Evolutionary conservation across 2,329 filamentous ascomycete species (phyloP).

Genomic region (Colletotrichum sansevieriae): DNA sequence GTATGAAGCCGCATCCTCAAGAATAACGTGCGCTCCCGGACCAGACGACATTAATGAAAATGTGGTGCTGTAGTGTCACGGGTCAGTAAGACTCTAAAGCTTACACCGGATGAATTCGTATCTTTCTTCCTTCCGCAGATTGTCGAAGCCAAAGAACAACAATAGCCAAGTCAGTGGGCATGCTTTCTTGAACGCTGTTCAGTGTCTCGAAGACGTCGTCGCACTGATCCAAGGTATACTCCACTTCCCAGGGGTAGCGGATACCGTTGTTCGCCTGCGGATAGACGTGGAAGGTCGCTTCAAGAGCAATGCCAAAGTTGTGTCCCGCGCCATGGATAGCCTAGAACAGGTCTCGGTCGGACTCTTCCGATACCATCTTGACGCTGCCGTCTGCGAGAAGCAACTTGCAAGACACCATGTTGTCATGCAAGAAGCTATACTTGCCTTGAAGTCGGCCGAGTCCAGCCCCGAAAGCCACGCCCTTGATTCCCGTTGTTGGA

Average conservation of each 20-base stretch:
- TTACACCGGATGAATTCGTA: constrained; percentile 44
- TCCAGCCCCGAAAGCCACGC: constrained; percentile 49
- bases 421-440: constrained; percentile 47
- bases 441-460: constrained; percentile 47
- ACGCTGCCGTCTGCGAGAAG: constrained; percentile 46
- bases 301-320: constrained; percentile 64
- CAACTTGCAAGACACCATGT: constrained; percentile 49
- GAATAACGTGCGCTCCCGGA: constrained; percentile 51
- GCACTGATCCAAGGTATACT: constrained; percentile 47
- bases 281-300: constrained; percentile 57
- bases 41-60: constrained; percentile 34
- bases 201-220: constrained; percentile 51
- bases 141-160: constrained; percentile 51
- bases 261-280: constrained; percentile 47
- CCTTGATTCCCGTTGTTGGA: constrained; percentile 47
- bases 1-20: constrained; percentile 47
- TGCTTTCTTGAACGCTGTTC: constrained; percentile 46
- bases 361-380: constrained; percentile 43
- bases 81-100: constrained; percentile 28
- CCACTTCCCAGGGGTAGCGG: constrained; percentile 45
- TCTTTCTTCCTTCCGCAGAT: constrained; percentile 36
- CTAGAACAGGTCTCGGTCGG: constrained; percentile 59
- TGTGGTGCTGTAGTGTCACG: background rate
- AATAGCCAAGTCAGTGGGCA: constrained; percentile 49
- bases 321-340: constrained; percentile 63